A percentile compares a stretch with the other conserved stretches of the same genome.
Conservation (phyloP, 2,329 filamentous ascomycete species). For the Cercospora citrullina region DNA sequence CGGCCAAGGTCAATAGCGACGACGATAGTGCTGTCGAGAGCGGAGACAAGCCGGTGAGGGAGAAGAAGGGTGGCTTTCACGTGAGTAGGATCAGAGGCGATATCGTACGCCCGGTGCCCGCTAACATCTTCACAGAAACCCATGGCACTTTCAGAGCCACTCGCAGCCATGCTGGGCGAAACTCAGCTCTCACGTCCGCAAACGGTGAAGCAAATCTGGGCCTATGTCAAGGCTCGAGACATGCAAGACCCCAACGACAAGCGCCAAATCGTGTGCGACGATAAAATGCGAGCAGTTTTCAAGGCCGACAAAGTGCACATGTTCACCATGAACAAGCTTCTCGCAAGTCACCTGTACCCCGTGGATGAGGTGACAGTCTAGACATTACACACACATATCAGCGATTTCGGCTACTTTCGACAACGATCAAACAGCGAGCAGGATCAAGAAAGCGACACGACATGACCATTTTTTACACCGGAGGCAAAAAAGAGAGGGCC, state of each 20-base stretch:
- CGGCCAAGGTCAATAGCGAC: slow-evolving; percentile 70
- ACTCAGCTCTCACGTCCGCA: slow-evolving; percentile 85
- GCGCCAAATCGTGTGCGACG: slow-evolving; percentile 90
- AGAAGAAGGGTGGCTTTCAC: slow-evolving; percentile 87
- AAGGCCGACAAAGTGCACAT: slow-evolving; percentile 90
- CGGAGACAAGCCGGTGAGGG: slow-evolving; percentile 55
- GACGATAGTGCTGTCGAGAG: slow-evolving; percentile 74
- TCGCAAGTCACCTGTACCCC: slow-evolving; percentile 85
- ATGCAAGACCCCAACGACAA: slow-evolving; percentile 91
- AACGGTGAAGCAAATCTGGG: slow-evolving; percentile 95
- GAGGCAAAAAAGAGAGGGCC: neutral
- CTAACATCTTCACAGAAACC: slow-evolving; percentile 56
- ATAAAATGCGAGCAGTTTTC: slow-evolving; percentile 87
- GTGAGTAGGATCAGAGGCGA: slow-evolving; percentile 46
- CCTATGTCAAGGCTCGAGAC: slow-evolving; percentile 83
- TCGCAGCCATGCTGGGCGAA: slow-evolving; percentile 70
- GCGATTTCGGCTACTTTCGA: neutral
- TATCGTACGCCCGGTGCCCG: neutral
- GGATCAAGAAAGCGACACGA: neutral
- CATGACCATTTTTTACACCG: neutral
- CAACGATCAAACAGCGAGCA: slow-evolving; percentile 3
- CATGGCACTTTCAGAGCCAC: slow-evolving; percentile 69
- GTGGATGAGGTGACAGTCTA: slow-evolving; percentile 60
- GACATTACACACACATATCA: neutral
- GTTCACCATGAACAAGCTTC: slow-evolving; percentile 99